Evolutionary conservation across 169 alveolate species (phyloP), one percentile per base, ranked within the genome.

Genomic region (Plasmodium ovale): DNA sequence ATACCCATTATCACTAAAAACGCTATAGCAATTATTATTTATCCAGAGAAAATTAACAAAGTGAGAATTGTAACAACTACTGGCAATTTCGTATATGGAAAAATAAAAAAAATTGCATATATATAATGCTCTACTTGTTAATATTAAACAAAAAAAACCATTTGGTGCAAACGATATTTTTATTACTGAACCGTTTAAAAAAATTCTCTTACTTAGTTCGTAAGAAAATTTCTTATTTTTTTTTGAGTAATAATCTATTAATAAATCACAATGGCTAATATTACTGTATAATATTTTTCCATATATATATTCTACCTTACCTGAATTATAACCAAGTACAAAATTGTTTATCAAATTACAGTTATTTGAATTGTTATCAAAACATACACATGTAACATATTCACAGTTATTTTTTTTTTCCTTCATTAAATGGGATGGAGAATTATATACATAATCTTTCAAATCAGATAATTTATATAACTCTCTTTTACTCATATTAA

Each of bases 191-290:
- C 89, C 89, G 23, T 79, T 79, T 64, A 79, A 47, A 79, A 27
- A 79, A 31, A 79, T 39, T 54, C 89, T 47, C 39, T 79, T 79
- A 58, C 72, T 64, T 42, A 79, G 39, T 79, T 79, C 89, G 58
- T 79, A 79, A 1, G 89, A 79, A 79, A 64, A 79, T 65, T 79
- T 79, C 23, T 39, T 79, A 79, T 79, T 79, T 49, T 65, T 79
- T 21, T 64, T 79, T n/a, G 89, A 79, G 51, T 79, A 79, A 64
- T 79, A 79, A 79, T 79, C 89, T 64, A 79, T 79, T 42, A 79
- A 79, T 69, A 79, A 79, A 79, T 79, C 89, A 31, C 89, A 79
- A 49, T 79, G 89, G 23, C 89, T 79, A 47, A 79, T 79, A 79
- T 79, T 79, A 51, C 79, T 79, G 25, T 79, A 79, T 14, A 79